Evolutionary conservation across 1,139 yeast species (phyloP).

Genomic region (Scheffersomyces lignicola): DNA sequence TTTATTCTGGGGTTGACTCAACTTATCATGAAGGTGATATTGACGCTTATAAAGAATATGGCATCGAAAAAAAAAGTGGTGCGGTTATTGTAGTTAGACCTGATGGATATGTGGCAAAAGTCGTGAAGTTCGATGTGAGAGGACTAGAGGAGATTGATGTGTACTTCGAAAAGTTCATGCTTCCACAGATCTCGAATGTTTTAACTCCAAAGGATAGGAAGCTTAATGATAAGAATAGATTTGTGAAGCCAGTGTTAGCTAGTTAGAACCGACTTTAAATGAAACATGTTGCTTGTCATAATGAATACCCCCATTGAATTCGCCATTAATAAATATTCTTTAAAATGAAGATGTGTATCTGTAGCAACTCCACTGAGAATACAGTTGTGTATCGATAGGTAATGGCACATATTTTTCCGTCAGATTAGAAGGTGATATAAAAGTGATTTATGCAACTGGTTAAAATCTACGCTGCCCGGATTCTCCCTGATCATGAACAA

Average conservation of each 20-base stretch:
- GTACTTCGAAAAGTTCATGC: conserved; percentile 22
- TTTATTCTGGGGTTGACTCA: conserved; percentile 23
- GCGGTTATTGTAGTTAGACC: conserved; percentile 30
- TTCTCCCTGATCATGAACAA: too few relatives aligned
- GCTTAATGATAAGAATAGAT: conserved; percentile 7
- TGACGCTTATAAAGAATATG: conserved; percentile 24
- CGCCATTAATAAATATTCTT: too few relatives aligned
- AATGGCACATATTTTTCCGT: too few relatives aligned
- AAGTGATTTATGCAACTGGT: too few relatives aligned
- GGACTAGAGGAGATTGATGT: conserved; percentile 20
- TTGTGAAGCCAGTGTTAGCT: conserved; percentile 3
- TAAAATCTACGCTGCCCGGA: too few relatives aligned
- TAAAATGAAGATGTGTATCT: too few relatives aligned
- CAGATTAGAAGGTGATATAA: too few relatives aligned
- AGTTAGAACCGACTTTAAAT: neutral
- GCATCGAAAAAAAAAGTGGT: conserved; percentile 23
- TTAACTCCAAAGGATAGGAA: conserved; percentile 1
- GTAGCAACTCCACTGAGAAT: too few relatives aligned
- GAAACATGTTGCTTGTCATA: too few relatives aligned
- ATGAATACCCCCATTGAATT: too few relatives aligned
- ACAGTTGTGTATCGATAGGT: too few relatives aligned
- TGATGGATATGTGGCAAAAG: conserved; percentile 33
- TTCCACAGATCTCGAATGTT: conserved; percentile 15
- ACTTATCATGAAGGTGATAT: conserved; percentile 21
- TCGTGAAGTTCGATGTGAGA: conserved; percentile 15